These are phyloP conservation scores for Colletotrichum melonis DNA, from an alignment of 2,329 filamentous ascomycete genomes.

Conservation along the genomic window DNA sequence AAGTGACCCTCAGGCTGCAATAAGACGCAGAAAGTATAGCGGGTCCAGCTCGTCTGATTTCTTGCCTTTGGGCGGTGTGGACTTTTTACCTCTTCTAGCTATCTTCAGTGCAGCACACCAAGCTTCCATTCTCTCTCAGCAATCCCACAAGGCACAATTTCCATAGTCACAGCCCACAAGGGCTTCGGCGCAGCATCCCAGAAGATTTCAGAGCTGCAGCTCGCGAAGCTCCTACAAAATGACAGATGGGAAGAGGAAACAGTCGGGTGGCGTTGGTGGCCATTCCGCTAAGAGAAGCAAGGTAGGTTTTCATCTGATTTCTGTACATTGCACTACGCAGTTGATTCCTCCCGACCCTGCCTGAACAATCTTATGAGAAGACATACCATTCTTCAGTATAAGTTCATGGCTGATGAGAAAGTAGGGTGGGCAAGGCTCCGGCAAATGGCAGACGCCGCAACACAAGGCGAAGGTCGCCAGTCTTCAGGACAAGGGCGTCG, in stretches of 20 bases:
- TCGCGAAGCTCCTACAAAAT: constrained; percentile 37
- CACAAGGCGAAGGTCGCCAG: constrained; percentile 62
- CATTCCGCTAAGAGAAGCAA: constrained; percentile 53
- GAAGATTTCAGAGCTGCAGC: not conserved
- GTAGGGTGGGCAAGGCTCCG: constrained; percentile 48
- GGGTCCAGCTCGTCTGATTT: not conserved
- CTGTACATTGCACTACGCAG: not conserved
- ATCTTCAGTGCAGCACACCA: not conserved
- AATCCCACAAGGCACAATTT: not conserved
- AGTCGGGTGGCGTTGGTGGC: constrained; percentile 37
- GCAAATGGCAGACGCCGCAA: constrained; percentile 72
- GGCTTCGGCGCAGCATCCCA: not conserved
- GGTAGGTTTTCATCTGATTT: constrained; percentile 42
- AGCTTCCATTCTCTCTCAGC: not conserved
- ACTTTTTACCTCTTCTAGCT: constrained; percentile 1
- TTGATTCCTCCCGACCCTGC: not conserved
- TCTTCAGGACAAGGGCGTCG: constrained; percentile 53
- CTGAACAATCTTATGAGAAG: not conserved
- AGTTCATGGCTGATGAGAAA: not conserved
- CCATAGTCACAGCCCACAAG: not conserved
- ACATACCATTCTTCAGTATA: not conserved
- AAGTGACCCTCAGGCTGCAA: not conserved
- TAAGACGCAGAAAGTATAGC: not conserved
- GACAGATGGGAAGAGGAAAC: constrained; percentile 49
- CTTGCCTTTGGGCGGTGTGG: constrained; percentile 10